Conservation (phyloP, 169 alveolate genomes). For the Cryptosporidium xiaoi region DNA sequence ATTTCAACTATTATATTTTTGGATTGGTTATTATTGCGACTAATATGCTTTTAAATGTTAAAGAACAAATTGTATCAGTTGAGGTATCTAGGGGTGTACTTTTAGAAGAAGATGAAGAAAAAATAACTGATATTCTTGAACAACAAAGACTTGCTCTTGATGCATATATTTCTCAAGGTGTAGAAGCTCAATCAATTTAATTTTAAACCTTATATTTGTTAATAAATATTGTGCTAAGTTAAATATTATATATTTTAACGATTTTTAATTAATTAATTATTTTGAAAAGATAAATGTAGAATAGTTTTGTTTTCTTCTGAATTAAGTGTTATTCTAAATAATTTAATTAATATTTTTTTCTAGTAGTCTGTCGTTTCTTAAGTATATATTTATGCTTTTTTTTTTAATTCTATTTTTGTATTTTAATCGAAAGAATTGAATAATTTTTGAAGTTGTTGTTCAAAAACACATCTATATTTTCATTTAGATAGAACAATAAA, state of each 20-base stretch:
- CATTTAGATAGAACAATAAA: too few relatives aligned
- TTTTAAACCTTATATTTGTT: neutral
- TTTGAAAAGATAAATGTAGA: too few relatives aligned
- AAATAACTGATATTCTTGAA: slow-evolving; percentile 68
- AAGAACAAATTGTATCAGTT: slow-evolving; percentile 70
- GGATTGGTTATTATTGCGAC: slow-evolving; percentile 70
- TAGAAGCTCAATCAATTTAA: slow-evolving; percentile 59
- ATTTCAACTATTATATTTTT: slow-evolving; percentile 38
- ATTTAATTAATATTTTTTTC: too few relatives aligned
- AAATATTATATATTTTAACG: neutral
- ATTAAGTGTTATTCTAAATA: too few relatives aligned
- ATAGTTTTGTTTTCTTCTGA: too few relatives aligned
- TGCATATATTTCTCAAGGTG: slow-evolving; percentile 71
- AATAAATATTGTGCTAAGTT: neutral
- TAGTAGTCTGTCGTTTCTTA: too few relatives aligned
- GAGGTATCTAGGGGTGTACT: slow-evolving; percentile 73
- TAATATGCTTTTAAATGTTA: slow-evolving; percentile 66
- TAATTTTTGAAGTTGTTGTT: too few relatives aligned
- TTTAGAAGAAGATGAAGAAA: slow-evolving; percentile 74
- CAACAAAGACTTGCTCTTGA: slow-evolving; percentile 73
- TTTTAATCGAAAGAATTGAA: too few relatives aligned
- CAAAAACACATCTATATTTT: too few relatives aligned
- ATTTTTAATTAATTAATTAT: neutral
- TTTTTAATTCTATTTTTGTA: too few relatives aligned
- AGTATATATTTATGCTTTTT: too few relatives aligned